Conservation (phyloP, 164 flowering plant genomes). For the Vitis rupestris region DNA sequence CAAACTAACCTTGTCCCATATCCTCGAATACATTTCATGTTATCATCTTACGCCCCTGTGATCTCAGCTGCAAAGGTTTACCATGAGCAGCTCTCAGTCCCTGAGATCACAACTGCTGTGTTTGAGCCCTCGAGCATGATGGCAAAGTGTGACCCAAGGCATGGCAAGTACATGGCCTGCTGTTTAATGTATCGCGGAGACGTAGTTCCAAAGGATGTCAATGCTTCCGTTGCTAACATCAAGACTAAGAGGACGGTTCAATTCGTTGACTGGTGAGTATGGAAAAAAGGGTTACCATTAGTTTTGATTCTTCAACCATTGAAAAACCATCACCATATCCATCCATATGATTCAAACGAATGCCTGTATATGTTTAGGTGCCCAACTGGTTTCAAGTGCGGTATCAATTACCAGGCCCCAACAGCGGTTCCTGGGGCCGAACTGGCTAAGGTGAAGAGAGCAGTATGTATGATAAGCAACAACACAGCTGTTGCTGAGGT, state of each 20-base stretch:
- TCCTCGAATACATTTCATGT: constrained; percentile 60
- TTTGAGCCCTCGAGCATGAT: constrained; percentile 56
- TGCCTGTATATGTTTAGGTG: constrained; percentile 40
- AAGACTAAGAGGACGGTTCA: constrained; percentile 53
- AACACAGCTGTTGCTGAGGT: constrained; percentile 87
- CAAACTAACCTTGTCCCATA: constrained; percentile 57
- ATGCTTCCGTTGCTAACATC: constrained; percentile 46
- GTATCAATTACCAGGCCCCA: constrained; percentile 79
- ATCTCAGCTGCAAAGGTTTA: constrained; percentile 49
- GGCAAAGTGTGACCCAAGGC: constrained; percentile 55
- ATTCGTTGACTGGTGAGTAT: constrained; percentile 43
- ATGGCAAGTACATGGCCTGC: constrained; percentile 54
- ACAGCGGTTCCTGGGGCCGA: constrained; percentile 82
- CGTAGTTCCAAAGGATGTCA: constrained; percentile 49
- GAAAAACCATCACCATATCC: no score
- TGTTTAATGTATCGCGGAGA: constrained; percentile 53
- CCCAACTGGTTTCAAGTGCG: constrained; percentile 87
- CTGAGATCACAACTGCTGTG: constrained; percentile 50
- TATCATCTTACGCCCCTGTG: constrained; percentile 55
- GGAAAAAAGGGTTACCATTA: no score
- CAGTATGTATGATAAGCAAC: constrained; percentile 93
- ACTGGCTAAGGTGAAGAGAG: constrained; percentile 78
- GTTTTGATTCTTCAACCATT: no score
- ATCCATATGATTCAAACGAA: not conserved
- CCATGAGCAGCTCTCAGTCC: constrained; percentile 46